Conservation (phyloP, 257 asterid species). For the Jacaranda copaia region DNA sequence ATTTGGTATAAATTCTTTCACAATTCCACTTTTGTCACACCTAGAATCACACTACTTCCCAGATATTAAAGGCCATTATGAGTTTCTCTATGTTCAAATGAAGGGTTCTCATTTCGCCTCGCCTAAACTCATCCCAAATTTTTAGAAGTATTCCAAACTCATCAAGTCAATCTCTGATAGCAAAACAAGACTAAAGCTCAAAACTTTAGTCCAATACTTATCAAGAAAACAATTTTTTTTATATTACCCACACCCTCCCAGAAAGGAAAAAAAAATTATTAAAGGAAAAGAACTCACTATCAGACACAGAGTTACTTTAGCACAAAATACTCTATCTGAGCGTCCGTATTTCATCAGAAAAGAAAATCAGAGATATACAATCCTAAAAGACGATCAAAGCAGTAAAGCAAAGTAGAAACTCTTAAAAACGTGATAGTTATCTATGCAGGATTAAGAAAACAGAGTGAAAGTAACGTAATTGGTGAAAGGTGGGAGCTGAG, state of each 20-base stretch:
- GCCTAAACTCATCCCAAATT: slow-evolving; percentile 14
- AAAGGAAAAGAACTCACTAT: background rate
- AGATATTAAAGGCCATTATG: background rate
- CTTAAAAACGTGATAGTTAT: slow-evolving; percentile 13
- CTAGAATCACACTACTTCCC: slow-evolving; percentile 16
- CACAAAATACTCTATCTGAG: background rate
- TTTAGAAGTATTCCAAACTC: slow-evolving; percentile 15
- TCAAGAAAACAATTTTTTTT: background rate
- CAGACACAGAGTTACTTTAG: slow-evolving; percentile 10
- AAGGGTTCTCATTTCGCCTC: slow-evolving; percentile 13
- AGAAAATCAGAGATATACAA: background rate
- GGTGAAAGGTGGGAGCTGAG: slow-evolving; percentile 5
- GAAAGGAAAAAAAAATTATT: background rate
- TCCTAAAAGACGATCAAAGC: slow-evolving; percentile 13
- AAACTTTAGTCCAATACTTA: background rate
- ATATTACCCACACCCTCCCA: slow-evolving; percentile 1
- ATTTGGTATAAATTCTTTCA: slow-evolving; percentile 30
- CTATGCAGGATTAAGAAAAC: background rate
- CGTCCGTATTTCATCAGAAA: background rate
- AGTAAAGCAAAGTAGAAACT: slow-evolving; percentile 22
- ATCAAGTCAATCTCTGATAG: slow-evolving; percentile 29
- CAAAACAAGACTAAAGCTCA: slow-evolving; percentile 7
- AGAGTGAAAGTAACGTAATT: background rate
- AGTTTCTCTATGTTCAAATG: slow-evolving; percentile 24
- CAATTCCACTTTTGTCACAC: slow-evolving; percentile 21